phyloP scores from a whole-genome alignment of 2,329 filamentous ascomycete genomes.

The Xylaria polymorpha region DNA sequence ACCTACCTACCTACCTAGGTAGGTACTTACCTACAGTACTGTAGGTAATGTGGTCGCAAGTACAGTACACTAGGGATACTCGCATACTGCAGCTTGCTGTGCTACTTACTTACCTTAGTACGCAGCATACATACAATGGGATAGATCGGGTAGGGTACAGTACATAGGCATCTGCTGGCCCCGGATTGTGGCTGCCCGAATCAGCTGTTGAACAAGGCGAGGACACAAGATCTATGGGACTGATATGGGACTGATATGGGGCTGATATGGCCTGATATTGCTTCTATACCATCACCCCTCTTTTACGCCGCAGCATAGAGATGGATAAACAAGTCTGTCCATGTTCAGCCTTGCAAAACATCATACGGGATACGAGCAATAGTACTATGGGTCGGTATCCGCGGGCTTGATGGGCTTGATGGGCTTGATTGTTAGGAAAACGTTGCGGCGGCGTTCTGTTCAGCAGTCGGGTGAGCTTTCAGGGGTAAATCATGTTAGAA shows the following conservation, averaged over 20 bases:
- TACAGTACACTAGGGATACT: too few species aligned
- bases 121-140: neutral
- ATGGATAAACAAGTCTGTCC: neutral
- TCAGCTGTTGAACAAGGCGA: slow-evolving; percentile 29
- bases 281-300: neutral
- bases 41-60: slow-evolving; percentile 3
- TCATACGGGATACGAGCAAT: neutral
- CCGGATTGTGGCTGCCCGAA: slow-evolving; percentile 9
- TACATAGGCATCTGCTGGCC: neutral
- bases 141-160: neutral
- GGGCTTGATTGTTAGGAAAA: neutral
- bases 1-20: too few species aligned
- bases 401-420: slow-evolving; percentile 14
- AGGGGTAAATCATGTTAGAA: slow-evolving; percentile 32
- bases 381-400: slow-evolving; percentile 17
- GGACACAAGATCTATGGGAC: slow-evolving; percentile 16
- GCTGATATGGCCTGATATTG: slow-evolving; percentile 20
- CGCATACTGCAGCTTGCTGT: neutral
- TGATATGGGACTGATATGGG: slow-evolving; percentile 3
- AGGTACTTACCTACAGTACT: too few species aligned
- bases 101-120: neutral
- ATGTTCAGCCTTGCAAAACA: neutral
- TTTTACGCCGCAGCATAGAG: neutral
- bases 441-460: neutral
- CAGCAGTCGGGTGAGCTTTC: neutral